Evolutionary conservation across 2,329 filamentous ascomycete genomes (phyloP), one percentile per base, ranked within the genome.

Genomic region (Stagonosporopsis vannaccii): DNA sequence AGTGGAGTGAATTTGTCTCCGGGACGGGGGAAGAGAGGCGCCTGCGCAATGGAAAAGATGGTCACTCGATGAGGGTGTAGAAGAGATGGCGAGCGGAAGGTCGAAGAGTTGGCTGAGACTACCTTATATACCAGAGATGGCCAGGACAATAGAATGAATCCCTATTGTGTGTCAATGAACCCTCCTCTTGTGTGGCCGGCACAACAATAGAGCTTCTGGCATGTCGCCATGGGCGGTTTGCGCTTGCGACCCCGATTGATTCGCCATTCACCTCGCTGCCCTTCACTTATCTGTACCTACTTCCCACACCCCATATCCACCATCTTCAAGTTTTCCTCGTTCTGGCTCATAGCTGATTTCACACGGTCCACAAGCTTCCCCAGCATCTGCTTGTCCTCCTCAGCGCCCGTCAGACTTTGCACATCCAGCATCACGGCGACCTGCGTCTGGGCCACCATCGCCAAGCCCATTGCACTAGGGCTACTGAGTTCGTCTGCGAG

Each of bases 401-500:
- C 35, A 12, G 33, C 56, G 0, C 58, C 59, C 20, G 42, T 56
- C 33, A 68, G 15, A 1, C 52, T 33, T 40, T 37, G 41, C 6
- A 63, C 57, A 40, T 67, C 61, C 1, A 28, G 46, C 56, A 62
- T 63, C 47, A 62, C 64, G 19, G 55, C 43, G 6, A 58, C 48
- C 47, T 68, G 66, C 6, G 56, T 56, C n/a, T 52, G 56, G 4
- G 61, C 56, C 0, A 68, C 62, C 11, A 55, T 51, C 1, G 56
- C 61, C 23, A 68, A 26, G 1, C 66, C 66, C 42, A 47, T 50
- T 8, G 51, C 46, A 3, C 58, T 52, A 0, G 66, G 63, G 32
- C 65, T 66, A 3, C 56, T 51, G 2, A 69, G 53, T 8, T 65
- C 36, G 1, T 54, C 47, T 3, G 66, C 66, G 2, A 69, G 51